Percentiles rank a stretch among this genome's conserved stretches.
phyloP scores from a whole-genome alignment of 1,139 yeast species.

The Taphrina confusa region DNA sequence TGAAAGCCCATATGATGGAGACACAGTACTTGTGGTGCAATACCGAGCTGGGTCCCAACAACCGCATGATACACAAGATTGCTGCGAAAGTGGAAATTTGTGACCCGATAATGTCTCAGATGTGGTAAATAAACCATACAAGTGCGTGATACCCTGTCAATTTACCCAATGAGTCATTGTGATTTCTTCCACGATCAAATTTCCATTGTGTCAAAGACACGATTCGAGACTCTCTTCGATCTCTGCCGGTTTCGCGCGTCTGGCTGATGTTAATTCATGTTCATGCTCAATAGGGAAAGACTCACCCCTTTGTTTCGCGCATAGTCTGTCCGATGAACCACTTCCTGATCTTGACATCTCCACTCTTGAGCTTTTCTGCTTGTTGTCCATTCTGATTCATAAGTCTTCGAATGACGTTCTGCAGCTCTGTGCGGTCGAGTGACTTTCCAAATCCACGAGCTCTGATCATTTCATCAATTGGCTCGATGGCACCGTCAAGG shows the following conservation, averaged over 20 bases:
- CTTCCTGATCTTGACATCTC: constrained; percentile 64
- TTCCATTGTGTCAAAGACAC: no score
- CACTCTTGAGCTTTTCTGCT: constrained; percentile 58
- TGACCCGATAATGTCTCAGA: no score
- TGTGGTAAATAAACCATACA: no score
- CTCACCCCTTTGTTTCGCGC: constrained; percentile 67
- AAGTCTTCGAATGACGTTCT: constrained; percentile 57
- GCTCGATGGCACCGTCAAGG: constrained; percentile 50
- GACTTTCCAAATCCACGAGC: constrained; percentile 58
- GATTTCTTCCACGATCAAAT: no score
- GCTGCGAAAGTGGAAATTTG: no score
- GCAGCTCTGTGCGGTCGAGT: constrained; percentile 53
- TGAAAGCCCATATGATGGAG: no score
- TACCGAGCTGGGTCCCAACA: no score
- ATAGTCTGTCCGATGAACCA: constrained; percentile 82
- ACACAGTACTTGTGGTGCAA: no score
- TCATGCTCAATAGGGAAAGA: not conserved
- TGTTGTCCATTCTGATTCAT: constrained; percentile 58
- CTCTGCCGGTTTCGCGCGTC: constrained; percentile 3
- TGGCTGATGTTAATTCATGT: not conserved
- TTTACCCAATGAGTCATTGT: no score
- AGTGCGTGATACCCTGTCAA: no score
- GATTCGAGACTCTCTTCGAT: not conserved
- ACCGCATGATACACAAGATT: no score
- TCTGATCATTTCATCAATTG: constrained; percentile 54